phyloP scores from a whole-genome alignment of 1,284 basidiomycete genomes.

The Ceratobasidium papillatum region DNA sequence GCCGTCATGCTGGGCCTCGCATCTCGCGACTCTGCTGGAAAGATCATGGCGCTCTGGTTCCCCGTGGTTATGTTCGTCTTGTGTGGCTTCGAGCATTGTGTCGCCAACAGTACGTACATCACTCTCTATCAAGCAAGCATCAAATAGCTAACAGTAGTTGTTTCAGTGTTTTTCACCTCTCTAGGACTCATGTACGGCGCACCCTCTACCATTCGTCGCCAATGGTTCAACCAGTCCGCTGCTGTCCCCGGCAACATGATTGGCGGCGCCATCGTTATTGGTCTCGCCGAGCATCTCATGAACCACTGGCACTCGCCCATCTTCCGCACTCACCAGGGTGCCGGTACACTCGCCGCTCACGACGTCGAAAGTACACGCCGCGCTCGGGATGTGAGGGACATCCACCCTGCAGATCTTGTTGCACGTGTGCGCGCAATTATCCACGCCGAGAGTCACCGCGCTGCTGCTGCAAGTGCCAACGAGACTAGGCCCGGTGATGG shows the following conservation, averaged over 20 bases:
- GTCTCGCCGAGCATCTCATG: constrained; percentile 45
- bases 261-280: constrained; percentile 46
- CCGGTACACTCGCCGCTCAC: constrained; percentile 40
- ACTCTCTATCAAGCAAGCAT: too few species aligned
- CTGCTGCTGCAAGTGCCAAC: too few species aligned
- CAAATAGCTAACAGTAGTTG: not conserved
- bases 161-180: constrained; percentile 46
- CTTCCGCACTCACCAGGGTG: not conserved
- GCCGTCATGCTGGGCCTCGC: constrained; percentile 45
- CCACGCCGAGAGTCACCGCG: constrained; percentile 8
- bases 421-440: constrained; percentile 32
- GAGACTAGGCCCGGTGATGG: not conserved
- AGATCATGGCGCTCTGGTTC: constrained; percentile 46
- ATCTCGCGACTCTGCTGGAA: constrained; percentile 45
- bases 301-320: constrained; percentile 46
- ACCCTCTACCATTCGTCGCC: constrained; percentile 43
- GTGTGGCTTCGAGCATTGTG: constrained; percentile 44
- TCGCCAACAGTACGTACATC: constrained; percentile 45
- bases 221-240: constrained; percentile 47
- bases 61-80: constrained; percentile 44
- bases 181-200: constrained; percentile 46
- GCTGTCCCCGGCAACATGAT: constrained; percentile 45
- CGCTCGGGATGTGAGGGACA: constrained; percentile 34
- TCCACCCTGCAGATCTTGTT: constrained; percentile 32
- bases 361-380: constrained; percentile 40